Base-by-base conservation (phyloP, 2,329 filamentous ascomycete genomes). In the Colletotrichum tropicicola region DNA sequence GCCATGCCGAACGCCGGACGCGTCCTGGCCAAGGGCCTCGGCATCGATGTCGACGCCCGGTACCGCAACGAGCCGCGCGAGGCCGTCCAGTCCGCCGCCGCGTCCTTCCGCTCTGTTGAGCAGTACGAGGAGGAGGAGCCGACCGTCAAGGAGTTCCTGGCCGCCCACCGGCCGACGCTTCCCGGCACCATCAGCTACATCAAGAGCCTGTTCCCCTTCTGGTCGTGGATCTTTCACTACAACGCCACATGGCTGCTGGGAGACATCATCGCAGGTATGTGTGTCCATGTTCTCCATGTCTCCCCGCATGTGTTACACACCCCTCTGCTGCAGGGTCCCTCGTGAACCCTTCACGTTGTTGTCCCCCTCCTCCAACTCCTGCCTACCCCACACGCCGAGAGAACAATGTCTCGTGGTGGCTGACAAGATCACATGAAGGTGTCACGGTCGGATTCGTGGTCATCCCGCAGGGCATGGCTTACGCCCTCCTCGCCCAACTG, bases 401-500 rank as follows among this genome's bases (percentile, higher is more conserved):
- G 12, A 48, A 47, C 1, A 6, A 35, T 35, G 12, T 35, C 30
- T 6, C 10, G n/a, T 25, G 23, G 25, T 51, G 8, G 54, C 69
- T 71, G 47, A 71, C 66, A 15, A 43, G n/a, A 9, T 28, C 35
- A n/a, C 21, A 12, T 49, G 5, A 39, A 70, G 78, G 77, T 58
- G 71, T 92, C 65, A 92, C 90, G 3, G 88, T 92, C 44, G 91
- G 91, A 41, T 85, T 90, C 53, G 91, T 94, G 12, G 91, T 94
- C 27, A 89, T 94, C 48, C 92, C 92, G 5, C 92, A 94, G 77
- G 89, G 90, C 60, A 92, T 94, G 90, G 91, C 92, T 0, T 95
- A 95, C 73, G 91, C 92, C 12, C 79, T 89, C 32, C 82, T 95
- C 21, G 92, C 92, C 23, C 81, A 88, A 43, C 80, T 95, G 15